Evolutionary conservation across 1,284 basidiomycete genomes (phyloP).

Genomic region (Tylopilus microsporus): DNA sequence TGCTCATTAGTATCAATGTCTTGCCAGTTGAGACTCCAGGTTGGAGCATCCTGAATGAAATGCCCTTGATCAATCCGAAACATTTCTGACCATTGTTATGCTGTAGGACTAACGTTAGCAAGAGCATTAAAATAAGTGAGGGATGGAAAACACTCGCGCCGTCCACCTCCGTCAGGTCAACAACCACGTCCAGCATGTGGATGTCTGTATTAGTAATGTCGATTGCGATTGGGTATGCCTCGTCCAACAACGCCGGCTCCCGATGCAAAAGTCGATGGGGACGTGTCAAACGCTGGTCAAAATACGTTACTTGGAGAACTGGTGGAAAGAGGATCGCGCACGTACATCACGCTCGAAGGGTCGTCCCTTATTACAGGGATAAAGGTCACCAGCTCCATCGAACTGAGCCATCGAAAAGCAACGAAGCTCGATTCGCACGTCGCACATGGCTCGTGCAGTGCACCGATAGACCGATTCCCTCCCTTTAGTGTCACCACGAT

Average conservation of each 20-base stretch:
- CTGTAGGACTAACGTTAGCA: too few species aligned
- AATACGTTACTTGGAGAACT: background rate
- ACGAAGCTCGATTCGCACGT: constrained; percentile 32
- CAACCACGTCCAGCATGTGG: constrained; percentile 59
- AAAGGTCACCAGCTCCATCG: constrained; percentile 47
- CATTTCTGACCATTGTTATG: too few species aligned
- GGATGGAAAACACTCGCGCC: constrained; percentile 32
- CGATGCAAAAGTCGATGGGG: constrained; percentile 59
- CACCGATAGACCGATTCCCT: constrained; percentile 59
- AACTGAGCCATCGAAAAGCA: constrained; percentile 52
- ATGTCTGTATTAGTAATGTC: constrained; percentile 66
- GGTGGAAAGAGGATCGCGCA: constrained; percentile 1
- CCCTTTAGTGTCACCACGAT: constrained; percentile 51
- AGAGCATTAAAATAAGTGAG: background rate
- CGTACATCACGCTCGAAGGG: constrained; percentile 50
- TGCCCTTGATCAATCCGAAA: too few species aligned
- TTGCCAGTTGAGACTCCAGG: too few species aligned
- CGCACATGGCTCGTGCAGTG: constrained; percentile 47
- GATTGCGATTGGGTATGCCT: constrained; percentile 67
- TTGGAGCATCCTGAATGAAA: too few species aligned
- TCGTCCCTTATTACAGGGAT: constrained; percentile 48
- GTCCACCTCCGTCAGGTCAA: constrained; percentile 74
- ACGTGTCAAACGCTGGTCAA: constrained; percentile 53
- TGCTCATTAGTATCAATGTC: too few species aligned
- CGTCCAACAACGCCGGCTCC: constrained; percentile 70